Percentiles rank a stretch among this genome's conserved stretches.
These are phyloP conservation scores for Barnettozyma californica DNA, from an alignment of 805 yeast genomes.

Conservation along the genomic window DNA sequence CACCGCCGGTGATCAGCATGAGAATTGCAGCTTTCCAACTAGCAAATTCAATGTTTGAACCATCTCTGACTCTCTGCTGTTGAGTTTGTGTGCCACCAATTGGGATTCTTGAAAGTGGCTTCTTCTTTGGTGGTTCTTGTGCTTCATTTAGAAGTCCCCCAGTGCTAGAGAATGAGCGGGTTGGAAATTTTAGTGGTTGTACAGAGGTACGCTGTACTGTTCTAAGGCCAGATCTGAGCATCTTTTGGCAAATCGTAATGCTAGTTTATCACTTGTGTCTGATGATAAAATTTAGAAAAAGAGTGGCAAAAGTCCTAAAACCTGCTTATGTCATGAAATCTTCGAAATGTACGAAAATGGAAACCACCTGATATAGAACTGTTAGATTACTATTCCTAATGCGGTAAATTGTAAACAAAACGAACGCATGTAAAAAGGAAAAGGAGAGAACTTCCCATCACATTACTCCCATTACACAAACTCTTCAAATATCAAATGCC, in stretches of 20 bases:
- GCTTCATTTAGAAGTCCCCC: constrained; percentile 14
- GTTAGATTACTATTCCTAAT: constrained; percentile 9
- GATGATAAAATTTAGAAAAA: background rate
- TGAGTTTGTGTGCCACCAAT: constrained; percentile 51
- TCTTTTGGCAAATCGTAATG: background rate
- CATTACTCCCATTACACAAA: background rate
- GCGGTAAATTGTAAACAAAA: constrained; percentile 22
- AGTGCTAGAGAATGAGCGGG: constrained; percentile 14
- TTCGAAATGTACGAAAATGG: background rate
- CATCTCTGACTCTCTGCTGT: constrained; percentile 29
- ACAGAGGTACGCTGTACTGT: background rate
- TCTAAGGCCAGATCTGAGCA: background rate
- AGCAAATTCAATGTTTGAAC: constrained; percentile 60
- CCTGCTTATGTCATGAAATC: background rate
- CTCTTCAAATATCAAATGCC: constrained; percentile 12
- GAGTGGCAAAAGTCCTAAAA: background rate
- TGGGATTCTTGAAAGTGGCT: constrained; percentile 78
- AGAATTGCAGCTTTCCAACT: constrained; percentile 80
- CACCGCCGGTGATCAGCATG: constrained; percentile 66
- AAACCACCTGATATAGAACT: background rate
- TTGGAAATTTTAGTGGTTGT: background rate
- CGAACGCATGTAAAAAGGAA: constrained; percentile 1
- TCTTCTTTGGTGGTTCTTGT: constrained; percentile 26
- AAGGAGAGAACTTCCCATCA: background rate
- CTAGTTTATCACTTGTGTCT: background rate